Percentiles rank a stretch among this genome's conserved stretches.
phyloP scores from a whole-genome alignment of 2,329 filamentous ascomycete species.

The Fusarium aywerte region DNA sequence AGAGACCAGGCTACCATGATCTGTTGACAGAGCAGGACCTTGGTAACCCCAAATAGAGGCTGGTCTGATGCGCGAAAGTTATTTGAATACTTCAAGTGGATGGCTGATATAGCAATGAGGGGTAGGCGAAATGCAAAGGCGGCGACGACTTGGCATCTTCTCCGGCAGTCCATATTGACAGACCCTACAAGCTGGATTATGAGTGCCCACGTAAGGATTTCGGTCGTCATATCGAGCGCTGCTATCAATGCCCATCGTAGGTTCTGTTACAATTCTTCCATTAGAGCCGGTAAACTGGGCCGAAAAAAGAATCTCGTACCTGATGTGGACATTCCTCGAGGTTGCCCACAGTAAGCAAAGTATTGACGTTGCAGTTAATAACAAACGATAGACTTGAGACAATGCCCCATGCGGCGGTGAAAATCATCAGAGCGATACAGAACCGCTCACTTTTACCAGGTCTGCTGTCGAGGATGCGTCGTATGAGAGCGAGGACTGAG shows the following conservation, averaged over 20 bases:
- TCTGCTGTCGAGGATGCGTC: slow-evolving; percentile 35
- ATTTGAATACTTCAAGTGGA: slow-evolving; percentile 20
- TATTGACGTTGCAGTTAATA: slow-evolving; percentile 8
- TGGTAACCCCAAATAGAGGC: slow-evolving; percentile 34
- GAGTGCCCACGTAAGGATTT: slow-evolving; percentile 26
- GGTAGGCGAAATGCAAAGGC: slow-evolving; percentile 39
- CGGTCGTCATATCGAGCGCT: slow-evolving; percentile 22
- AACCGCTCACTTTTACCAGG: slow-evolving; percentile 23
- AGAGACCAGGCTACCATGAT: slow-evolving; percentile 37
- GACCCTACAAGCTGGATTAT: slow-evolving; percentile 28
- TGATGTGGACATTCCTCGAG: slow-evolving; percentile 26
- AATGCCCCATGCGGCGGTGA: slow-evolving; percentile 21
- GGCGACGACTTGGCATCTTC: slow-evolving; percentile 30
- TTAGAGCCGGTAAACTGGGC: background rate
- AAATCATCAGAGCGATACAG: slow-evolving; percentile 22
- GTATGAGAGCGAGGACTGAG: slow-evolving; percentile 36
- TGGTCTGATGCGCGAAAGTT: slow-evolving; percentile 17
- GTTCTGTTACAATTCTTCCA: background rate
- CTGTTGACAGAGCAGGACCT: slow-evolving; percentile 30
- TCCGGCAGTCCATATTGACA: slow-evolving; percentile 32
- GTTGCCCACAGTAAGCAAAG: slow-evolving; percentile 13
- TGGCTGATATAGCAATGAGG: slow-evolving; percentile 31
- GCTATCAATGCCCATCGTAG: slow-evolving; percentile 26
- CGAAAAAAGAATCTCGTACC: slow-evolving; percentile 1
- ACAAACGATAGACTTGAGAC: slow-evolving; percentile 24